A percentile compares a stretch with the other conserved stretches of the same genome.
Conservation (phyloP, 163 green algal genomes). For the Volvox carteri region DNA sequence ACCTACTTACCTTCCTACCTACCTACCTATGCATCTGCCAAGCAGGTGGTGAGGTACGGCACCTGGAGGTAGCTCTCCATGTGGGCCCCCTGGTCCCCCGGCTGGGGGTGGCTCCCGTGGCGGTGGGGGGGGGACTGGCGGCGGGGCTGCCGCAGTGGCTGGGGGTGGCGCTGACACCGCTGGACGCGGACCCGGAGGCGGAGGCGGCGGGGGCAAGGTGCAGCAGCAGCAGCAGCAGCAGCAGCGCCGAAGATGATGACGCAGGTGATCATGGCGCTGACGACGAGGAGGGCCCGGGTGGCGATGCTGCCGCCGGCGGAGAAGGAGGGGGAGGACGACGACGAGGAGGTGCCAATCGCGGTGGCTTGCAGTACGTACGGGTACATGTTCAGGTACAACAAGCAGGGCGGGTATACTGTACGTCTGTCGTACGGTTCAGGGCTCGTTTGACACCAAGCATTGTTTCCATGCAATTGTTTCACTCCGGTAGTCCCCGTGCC, state of each 20-base stretch:
- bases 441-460: too few relatives aligned
- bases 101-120: conserved; percentile 18
- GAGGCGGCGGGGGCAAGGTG: not conserved
- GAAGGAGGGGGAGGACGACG: too few relatives aligned
- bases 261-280: not conserved
- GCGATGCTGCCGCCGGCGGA: not conserved
- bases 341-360: too few relatives aligned
- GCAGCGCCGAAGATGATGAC: not conserved
- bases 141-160: conserved; percentile 57
- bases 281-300: not conserved
- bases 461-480: too few relatives aligned
- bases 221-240: too few relatives aligned
- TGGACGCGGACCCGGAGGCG: not conserved
- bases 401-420: not conserved
- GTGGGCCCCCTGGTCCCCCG: conserved; percentile 23
- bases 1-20: too few relatives aligned
- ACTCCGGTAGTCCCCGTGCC: too few relatives aligned
- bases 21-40: too few relatives aligned
- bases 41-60: conserved; percentile 43
- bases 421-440: too few relatives aligned
- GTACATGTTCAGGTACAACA: conserved; percentile 27
- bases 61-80: conserved; percentile 27
- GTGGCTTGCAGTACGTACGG: conserved; percentile 17
- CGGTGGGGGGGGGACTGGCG: conserved; percentile 38
- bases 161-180: conserved; percentile 35